Base-by-base conservation (phyloP, 371 early-diverging fungal species). In the Smittium mucronatum region DNA sequence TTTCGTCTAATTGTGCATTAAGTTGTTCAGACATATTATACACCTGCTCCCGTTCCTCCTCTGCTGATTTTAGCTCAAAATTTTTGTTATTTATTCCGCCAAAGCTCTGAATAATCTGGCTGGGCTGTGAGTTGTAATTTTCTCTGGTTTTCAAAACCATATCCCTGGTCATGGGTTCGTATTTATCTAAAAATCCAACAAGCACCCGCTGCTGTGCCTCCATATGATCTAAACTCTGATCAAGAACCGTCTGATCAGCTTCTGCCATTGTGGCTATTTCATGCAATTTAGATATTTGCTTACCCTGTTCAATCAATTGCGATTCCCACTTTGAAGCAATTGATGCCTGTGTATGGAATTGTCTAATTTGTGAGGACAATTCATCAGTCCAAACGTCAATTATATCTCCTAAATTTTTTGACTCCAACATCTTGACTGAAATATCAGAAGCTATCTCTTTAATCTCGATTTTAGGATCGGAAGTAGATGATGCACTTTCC, bases 261-360 rank as follows among this genome's bases (percentile, higher is more conserved):
- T 93, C 92, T 5, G 91, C 85, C 36, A 83, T 80, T 69, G 83
- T 81, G 25, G 91, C 86, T 71, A 87, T 84, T 58, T 87, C 82
- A 73, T 88, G 82, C 63, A 93, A 78, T 64, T 82, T 78, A 5
- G 89, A 85, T 70, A 94, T 92, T 89, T 91, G 79, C 29, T 68
- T 84, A 26, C 90, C 91, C 72, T 94, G 93, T 69, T 89, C 87
- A 71, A 95, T 84, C 64, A 96, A 76, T 71, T 85, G 84, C 34
- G 85, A 84, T 81, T 96, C 96, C 92, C 90, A 91, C 61, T 88
- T 82, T 57, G 85, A 82, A n/a, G 94, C 88, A 70, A 91, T 86
- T 68, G 79, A 82, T 0, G 94, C 95, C 78, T 91, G 91, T 32
- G 82, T 82, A 69, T 92, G 93, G 82, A 96, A 96, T 47, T 90